Evolutionary conservation across 2,329 filamentous ascomycete genomes (phyloP), one percentile per base, ranked within the genome.

Genomic region (Dactylellina haptotyla): DNA sequence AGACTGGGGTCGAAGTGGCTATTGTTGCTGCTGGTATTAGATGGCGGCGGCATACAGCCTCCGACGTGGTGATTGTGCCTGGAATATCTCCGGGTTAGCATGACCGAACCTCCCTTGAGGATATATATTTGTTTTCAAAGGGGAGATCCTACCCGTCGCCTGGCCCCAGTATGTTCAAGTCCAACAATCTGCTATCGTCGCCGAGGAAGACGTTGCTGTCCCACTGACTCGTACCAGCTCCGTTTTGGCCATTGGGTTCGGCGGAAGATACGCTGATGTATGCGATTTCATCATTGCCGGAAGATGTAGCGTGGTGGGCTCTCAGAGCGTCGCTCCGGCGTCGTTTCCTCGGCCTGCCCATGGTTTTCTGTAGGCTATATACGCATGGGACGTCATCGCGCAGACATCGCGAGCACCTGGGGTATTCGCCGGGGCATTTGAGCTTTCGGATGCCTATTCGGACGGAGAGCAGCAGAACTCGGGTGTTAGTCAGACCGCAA

Each of bases 361-460:
- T 89, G 41, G 82, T 86, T 80, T 89, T 89, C 78, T 89, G 88
- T 10, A 84, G 82, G 5, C 87, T 89, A 80, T 89, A 90, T 75
- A 86, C 82, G 77, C 88, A 90, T 43, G 72, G 63, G 43, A 88
- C 84, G 66, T 82, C 83, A 76, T 89, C 87, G 64, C 83, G 83
- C 62, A 81, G 82, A 78, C 88, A 90, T 65, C 88, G 84, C 5
- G 83, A 80, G 79, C 88, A 90, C 64, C 87, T 87, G 58, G 85
- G 83, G 1, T 82, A 79, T 76, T 89, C 86, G 77, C 89, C 89
- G 41, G 86, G 85, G 79, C 88, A 90, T 48, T 87, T 87, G 50
- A 89, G 84, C 78, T 90, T 90, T 58, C 87, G 84, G 23, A 83
- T 82, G 77, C 88, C 87, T 89, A 71, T 14, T 30, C 66, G 80